phyloP scores from a whole-genome alignment of 2,329 filamentous ascomycete species.

The Aspergillus sp. region DNA sequence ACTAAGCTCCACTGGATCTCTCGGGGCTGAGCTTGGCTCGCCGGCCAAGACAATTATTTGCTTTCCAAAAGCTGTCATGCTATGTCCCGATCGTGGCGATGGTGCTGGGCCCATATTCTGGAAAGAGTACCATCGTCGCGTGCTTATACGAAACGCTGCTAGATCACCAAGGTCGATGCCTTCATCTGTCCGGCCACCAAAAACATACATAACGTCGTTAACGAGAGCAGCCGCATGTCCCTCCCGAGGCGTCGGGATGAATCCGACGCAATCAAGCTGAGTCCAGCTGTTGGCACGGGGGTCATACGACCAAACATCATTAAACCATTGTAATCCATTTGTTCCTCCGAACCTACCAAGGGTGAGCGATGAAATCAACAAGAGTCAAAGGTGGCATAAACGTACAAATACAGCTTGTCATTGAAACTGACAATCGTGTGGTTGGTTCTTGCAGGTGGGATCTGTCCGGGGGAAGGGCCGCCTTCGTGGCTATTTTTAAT shows the following conservation, averaged over 20 bases:
- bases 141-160: slow-evolving; percentile 78
- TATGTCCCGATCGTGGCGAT: slow-evolving; percentile 89
- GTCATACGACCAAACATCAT: slow-evolving; percentile 97
- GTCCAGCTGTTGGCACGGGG: slow-evolving; percentile 78
- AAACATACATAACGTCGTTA: slow-evolving; percentile 98
- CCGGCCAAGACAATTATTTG: slow-evolving; percentile 89
- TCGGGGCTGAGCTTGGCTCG: slow-evolving; percentile 84
- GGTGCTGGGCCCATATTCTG: slow-evolving; percentile 99
- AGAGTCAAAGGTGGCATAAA: slow-evolving; percentile 19
- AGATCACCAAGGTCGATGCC: slow-evolving; percentile 90
- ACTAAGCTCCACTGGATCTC: slow-evolving; percentile 79
- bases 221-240: slow-evolving; percentile 92
- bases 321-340: slow-evolving; percentile 96
- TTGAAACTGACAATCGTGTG: slow-evolving; percentile 90
- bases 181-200: slow-evolving; percentile 92
- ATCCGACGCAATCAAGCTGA: slow-evolving; percentile 93
- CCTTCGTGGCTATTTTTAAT: slow-evolving; percentile 67
- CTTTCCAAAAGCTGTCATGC: slow-evolving; percentile 94
- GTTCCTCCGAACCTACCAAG: slow-evolving; percentile 83
- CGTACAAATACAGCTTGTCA: slow-evolving; percentile 90
- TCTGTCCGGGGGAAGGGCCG: slow-evolving; percentile 60
- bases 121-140: slow-evolving; percentile 96
- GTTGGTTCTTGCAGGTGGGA: slow-evolving; percentile 89
- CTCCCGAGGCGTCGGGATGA: slow-evolving; percentile 90
- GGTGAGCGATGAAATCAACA: slow-evolving; percentile 2